Evolutionary conservation across 176 grass and related monocot species (phyloP).

Genomic region (Coix lacrymajobi): DNA sequence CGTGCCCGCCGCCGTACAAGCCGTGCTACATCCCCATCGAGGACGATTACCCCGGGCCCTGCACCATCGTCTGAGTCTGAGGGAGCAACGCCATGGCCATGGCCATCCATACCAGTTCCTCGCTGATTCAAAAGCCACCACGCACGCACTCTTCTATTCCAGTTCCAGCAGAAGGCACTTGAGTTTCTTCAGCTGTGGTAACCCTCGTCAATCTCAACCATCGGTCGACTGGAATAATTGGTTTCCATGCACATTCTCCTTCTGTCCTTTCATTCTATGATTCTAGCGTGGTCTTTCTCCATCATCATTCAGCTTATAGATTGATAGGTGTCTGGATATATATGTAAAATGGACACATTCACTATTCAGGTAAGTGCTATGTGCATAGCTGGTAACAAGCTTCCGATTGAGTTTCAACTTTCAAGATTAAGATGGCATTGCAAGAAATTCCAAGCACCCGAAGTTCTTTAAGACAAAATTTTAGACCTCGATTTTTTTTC

Average conservation of each 20-base stretch:
- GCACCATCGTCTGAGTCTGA: constrained; percentile 36
- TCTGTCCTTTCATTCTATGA: neutral
- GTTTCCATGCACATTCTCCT: neutral
- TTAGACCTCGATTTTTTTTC: neutral
- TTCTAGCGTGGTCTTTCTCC: neutral
- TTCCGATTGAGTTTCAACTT: neutral
- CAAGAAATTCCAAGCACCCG: neutral
- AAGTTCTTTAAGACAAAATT: neutral
- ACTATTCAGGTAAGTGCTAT: no score
- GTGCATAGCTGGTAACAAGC: neutral
- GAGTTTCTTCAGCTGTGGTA: constrained; percentile 14
- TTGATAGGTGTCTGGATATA: neutral
- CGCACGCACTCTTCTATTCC: neutral
- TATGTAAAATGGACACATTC: neutral
- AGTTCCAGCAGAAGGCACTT: neutral
- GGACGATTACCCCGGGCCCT: constrained; percentile 19
- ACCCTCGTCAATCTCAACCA: neutral
- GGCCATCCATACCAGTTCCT: neutral
- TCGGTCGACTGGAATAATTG: neutral
- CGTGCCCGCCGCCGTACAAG: constrained; percentile 9
- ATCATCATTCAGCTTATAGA: neutral
- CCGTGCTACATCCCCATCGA: constrained; percentile 40
- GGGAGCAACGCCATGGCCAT: neutral
- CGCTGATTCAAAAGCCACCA: neutral
- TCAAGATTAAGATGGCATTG: neutral